A percentile compares a stretch with the other conserved stretches of the same genome.
phyloP scores from a whole-genome alignment of 129 eudicot genomes.

The Centaurea solstitialis region DNA sequence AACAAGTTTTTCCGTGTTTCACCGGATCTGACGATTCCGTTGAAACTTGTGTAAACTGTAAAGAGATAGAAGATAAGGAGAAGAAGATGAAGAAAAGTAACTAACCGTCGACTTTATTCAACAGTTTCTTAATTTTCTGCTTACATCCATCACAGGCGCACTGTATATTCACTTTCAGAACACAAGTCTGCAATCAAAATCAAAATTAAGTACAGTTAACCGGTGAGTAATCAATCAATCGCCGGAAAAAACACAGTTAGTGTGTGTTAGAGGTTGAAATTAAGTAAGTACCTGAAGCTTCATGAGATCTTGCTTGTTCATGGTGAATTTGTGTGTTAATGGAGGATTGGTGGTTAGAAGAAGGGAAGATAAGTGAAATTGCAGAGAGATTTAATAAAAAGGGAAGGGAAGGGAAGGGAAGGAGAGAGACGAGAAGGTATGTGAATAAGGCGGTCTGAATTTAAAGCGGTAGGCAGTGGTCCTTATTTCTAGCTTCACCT shows the following conservation, averaged over 20 bases:
- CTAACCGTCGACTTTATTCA: conserved; percentile 82
- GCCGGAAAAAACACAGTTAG: neutral
- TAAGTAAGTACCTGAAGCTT: conserved; percentile 66
- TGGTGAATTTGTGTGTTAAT: conserved; percentile 4
- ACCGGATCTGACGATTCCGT: neutral
- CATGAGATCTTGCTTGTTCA: conserved; percentile 66
- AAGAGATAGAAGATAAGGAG: neutral
- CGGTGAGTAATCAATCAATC: neutral
- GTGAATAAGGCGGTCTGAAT: neutral
- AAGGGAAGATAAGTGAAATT: neutral
- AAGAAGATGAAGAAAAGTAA: neutral
- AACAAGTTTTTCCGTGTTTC: neutral
- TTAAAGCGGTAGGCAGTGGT: conserved; percentile 38
- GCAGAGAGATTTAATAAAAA: neutral
- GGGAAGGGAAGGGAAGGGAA: neutral
- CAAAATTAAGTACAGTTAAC: neutral
- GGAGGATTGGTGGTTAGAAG: neutral
- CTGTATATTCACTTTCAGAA: conserved; percentile 73
- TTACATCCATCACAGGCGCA: conserved; percentile 83
- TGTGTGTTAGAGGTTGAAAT: neutral
- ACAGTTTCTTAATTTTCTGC: conserved; percentile 65
- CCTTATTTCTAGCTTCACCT: conserved; percentile 27
- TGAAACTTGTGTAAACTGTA: neutral
- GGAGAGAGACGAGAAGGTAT: neutral
- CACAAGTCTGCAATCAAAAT: conserved; percentile 60